Conservation (phyloP, 2,329 filamentous ascomycete genomes). For the Onygenales sp. region DNA sequence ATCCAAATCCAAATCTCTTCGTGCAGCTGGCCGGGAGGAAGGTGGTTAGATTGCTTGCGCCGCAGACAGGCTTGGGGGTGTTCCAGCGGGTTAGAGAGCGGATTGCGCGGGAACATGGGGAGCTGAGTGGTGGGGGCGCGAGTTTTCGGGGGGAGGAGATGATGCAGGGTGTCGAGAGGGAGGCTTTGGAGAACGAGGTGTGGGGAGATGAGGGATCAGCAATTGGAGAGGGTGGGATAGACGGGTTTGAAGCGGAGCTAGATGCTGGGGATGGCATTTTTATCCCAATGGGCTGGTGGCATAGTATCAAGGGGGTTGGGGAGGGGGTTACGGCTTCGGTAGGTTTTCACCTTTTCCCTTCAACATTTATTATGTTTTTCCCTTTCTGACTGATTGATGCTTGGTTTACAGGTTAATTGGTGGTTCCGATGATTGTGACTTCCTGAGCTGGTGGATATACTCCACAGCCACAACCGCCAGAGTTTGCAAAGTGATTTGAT, state of each 20-base stretch:
- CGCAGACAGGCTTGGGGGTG: constrained; percentile 51
- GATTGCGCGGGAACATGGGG: constrained; percentile 13
- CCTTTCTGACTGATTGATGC: constrained; percentile 1
- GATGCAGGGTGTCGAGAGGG: constrained; percentile 73
- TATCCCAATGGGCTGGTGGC: constrained; percentile 80
- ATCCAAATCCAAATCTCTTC: constrained; percentile 91
- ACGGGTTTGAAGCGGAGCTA: constrained; percentile 46
- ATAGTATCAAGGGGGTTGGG: constrained; percentile 62
- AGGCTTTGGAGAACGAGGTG: constrained; percentile 55
- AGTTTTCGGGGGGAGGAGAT: constrained; percentile 70
- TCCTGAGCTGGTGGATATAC: too few species aligned
- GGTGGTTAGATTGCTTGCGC: constrained; percentile 59
- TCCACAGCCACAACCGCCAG: too few species aligned
- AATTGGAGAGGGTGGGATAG: constrained; percentile 2
- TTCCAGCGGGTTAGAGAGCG: constrained; percentile 46
- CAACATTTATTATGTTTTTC: constrained; percentile 4
- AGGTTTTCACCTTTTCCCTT: constrained; percentile 16
- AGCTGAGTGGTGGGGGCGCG: constrained; percentile 12
- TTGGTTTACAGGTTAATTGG: constrained; percentile 56
- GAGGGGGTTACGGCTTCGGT: constrained; percentile 50
- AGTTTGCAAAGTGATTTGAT: too few species aligned
- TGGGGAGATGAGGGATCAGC: constrained; percentile 46
- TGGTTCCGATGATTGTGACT: constrained; percentile 56
- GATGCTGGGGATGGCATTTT: constrained; percentile 61
- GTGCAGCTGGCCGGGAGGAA: constrained; percentile 71